Evolutionary conservation across 2,329 filamentous ascomycete species (phyloP), one percentile per base, ranked within the genome.

Genomic region (Westerdykella ornata): DNA sequence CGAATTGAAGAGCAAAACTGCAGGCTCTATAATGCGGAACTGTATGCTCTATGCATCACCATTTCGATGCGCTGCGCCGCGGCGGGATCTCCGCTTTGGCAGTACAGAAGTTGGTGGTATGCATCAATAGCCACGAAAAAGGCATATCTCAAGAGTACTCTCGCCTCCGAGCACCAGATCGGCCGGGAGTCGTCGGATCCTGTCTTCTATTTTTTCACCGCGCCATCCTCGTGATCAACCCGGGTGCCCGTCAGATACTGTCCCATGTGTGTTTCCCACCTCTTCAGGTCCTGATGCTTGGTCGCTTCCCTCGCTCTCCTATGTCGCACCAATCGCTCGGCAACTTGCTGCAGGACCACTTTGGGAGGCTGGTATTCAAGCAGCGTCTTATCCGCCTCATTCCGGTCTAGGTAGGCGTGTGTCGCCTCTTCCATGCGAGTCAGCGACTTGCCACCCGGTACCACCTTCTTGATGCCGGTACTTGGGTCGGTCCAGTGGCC

Each of bases 281-380:
- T 52, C 41, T 37, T 53, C 8, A 49, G 45, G 13, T 68, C 52
- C 7, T 56, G 52, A n/a, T 49, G 35, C 39, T 63, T 63, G 1
- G 60, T 64, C 2, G 52, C 52, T 48, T 73, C 70, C 38, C 71
- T 54, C 14, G 69, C 57, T 17, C 71, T 53, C 35, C 71, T 57
- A 39, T 72, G 68, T 30, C 72, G 48, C 0, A 73, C 71, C 3
- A 74, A 54, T 42, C 71, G 70, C 53, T 73, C 70, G 1, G 72
- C 72, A 1, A 68, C 60, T 48, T 74, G 72, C 41, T 60, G 51
- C 12, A 74, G 53, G 54, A 72, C 69, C 0, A 66, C 56, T 41
- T 57, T 63, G 0, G 72, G 71, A 17, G 68, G 64, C 13, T 68
- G 68, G 45, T 74, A 73, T 18, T 66, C 67, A 9, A 38, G 38